Evolutionary conservation across 495 filamentous ascomycete genomes (phyloP).

Genomic region (Cercophora sp.): DNA sequence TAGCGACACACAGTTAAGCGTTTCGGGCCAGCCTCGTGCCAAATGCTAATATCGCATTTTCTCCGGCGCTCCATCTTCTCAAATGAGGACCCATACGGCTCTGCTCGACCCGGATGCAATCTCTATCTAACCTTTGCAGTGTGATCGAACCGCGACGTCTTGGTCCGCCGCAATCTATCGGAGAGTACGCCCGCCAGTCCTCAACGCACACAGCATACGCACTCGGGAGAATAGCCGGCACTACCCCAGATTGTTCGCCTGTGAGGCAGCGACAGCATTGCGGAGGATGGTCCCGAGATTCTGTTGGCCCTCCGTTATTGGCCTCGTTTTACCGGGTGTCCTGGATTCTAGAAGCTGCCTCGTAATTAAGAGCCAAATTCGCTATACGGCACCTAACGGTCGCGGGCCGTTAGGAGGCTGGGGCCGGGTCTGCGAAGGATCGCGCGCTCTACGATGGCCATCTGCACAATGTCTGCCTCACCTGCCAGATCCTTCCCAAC

Average conservation of each 20-base stretch:
- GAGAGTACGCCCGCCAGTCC: conserved; percentile 8
- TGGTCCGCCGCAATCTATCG: conserved; percentile 15
- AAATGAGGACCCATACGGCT: conserved; percentile 6
- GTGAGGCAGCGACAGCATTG: conserved; percentile 8
- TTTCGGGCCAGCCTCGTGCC: too few relatives aligned
- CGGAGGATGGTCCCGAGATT: conserved; percentile 20
- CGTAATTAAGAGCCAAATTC: neutral
- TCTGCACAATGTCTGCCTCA: neutral
- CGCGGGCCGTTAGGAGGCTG: conserved; percentile 9
- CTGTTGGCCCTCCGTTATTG: conserved; percentile 4
- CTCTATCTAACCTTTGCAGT: conserved; percentile 15
- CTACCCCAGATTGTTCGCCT: conserved; percentile 20
- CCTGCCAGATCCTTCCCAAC: too few relatives aligned
- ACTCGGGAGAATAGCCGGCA: conserved; percentile 30
- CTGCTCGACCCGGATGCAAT: conserved; percentile 7
- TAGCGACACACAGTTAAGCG: neutral
- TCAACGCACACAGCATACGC: conserved; percentile 1
- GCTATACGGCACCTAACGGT: conserved; percentile 4
- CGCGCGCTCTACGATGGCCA: too few relatives aligned
- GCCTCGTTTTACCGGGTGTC: conserved; percentile 5
- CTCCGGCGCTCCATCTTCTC: conserved; percentile 2
- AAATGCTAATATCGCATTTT: conserved; percentile 1
- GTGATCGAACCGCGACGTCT: conserved; percentile 1
- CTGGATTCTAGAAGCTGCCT: conserved; percentile 14
- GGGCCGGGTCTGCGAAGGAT: too few relatives aligned